These are phyloP conservation scores for Wickerhamiella allomyrinae DNA, from an alignment of 805 yeast genomes.

Conservation along the genomic window DNA sequence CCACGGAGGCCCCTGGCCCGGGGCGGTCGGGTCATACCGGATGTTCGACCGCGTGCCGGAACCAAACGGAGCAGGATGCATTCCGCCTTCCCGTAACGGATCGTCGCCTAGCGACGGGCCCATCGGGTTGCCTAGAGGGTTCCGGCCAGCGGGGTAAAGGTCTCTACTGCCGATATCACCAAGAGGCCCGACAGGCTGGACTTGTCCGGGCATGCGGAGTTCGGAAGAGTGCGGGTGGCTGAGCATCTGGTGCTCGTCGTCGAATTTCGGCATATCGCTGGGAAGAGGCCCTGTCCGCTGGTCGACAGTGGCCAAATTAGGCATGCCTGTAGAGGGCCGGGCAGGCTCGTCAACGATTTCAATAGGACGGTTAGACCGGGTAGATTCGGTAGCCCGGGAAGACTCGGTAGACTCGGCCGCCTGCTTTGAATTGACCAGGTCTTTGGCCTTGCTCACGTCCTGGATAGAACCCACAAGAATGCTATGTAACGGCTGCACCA, in stretches of 20 bases:
- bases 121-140: constrained; percentile 24
- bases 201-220: constrained; percentile 8
- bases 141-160: constrained; percentile 27
- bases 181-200: constrained; percentile 8
- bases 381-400: too few species aligned
- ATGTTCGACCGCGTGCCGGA: constrained; percentile 6
- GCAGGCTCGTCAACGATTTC: too few species aligned
- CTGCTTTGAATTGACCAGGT: constrained; percentile 2
- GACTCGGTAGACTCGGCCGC: not conserved
- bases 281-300: constrained; percentile 8
- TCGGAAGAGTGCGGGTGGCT: constrained; percentile 4
- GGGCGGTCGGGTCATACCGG: constrained; percentile 26
- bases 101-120: constrained; percentile 14
- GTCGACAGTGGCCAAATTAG: not conserved
- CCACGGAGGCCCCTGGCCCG: not conserved
- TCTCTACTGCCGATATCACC: constrained; percentile 27
- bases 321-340: not conserved
- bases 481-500: not conserved
- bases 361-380: too few species aligned
- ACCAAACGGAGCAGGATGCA: constrained; percentile 23
- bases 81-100: constrained; percentile 14
- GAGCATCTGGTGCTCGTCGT: constrained; percentile 28
- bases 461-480: not conserved
- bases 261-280: constrained; percentile 29
- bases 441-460: not conserved